phyloP scores from a whole-genome alignment of 202 grass and related monocot genomes.

The Musa balbisiana region DNA sequence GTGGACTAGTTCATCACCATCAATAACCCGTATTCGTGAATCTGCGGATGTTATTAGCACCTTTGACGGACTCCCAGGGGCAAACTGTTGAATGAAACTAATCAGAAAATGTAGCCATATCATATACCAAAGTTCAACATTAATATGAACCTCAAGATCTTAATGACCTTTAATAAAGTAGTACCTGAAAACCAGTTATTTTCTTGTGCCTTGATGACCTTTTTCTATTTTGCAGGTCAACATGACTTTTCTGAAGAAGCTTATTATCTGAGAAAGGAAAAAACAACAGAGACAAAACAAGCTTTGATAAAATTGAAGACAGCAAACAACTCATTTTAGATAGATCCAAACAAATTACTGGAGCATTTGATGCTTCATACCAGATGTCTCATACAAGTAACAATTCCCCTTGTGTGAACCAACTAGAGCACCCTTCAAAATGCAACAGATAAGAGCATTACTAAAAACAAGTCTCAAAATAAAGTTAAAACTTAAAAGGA shows the following conservation, averaged over 20 bases:
- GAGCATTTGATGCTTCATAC: slow-evolving; percentile 26
- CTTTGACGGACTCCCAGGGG: slow-evolving; percentile 70
- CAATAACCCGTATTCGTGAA: slow-evolving; percentile 75
- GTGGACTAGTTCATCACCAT: slow-evolving; percentile 67
- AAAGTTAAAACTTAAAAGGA: neutral
- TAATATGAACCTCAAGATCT: neutral
- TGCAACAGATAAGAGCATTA: slow-evolving; percentile 27
- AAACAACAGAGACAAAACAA: slow-evolving; percentile 15
- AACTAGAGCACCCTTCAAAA: slow-evolving; percentile 63
- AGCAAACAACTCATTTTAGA: neutral
- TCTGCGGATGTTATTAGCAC: slow-evolving; percentile 86
- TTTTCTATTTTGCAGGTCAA: slow-evolving; percentile 83
- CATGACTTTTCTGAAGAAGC: slow-evolving; percentile 62
- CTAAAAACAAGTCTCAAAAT: neutral
- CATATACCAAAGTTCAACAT: slow-evolving; percentile 7
- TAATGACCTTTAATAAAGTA: slow-evolving; percentile 2
- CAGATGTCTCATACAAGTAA: slow-evolving; percentile 78
- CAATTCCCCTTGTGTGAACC: slow-evolving; percentile 86
- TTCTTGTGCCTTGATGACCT: slow-evolving; percentile 89
- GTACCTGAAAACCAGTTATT: slow-evolving; percentile 94
- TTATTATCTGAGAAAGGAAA: slow-evolving; percentile 61
- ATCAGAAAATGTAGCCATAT: slow-evolving; percentile 28
- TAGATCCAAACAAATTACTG: neutral
- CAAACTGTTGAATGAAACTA: slow-evolving; percentile 52
- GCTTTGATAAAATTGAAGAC: slow-evolving; percentile 16